phyloP scores from a whole-genome alignment of 1,284 basidiomycete genomes.

The Thelephora terrestris region DNA sequence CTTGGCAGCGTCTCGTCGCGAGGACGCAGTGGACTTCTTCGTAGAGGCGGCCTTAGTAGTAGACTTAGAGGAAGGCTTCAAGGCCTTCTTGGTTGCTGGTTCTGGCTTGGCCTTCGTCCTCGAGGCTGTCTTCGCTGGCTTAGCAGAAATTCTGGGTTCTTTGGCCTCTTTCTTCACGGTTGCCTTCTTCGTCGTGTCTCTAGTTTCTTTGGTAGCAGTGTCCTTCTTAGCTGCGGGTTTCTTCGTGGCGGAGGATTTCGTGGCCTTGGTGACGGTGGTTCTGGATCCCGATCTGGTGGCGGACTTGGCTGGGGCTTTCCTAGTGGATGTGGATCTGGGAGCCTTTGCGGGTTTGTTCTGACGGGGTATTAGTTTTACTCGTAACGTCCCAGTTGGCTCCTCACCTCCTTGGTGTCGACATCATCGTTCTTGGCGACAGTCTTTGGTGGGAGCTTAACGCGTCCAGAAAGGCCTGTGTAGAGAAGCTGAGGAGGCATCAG shows the following conservation, averaged over 20 bases:
- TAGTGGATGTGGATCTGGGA: background rate
- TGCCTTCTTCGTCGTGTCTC: constrained; percentile 16
- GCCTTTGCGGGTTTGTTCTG: constrained; percentile 51
- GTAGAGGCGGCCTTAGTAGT: constrained; percentile 27
- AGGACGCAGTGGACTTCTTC: constrained; percentile 38
- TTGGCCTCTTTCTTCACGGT: constrained; percentile 12
- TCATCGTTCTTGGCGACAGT: constrained; percentile 34
- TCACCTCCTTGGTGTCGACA: constrained; percentile 59
- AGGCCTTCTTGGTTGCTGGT: constrained; percentile 19
- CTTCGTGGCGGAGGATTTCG: constrained; percentile 16
- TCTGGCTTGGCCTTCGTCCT: constrained; percentile 15
- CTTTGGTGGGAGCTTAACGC: constrained; percentile 79
- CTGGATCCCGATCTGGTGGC: constrained; percentile 13
- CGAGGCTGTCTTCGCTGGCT: constrained; percentile 19
- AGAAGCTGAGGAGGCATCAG: constrained; percentile 1
- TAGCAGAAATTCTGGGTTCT: constrained; percentile 4
- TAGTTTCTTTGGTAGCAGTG: constrained; percentile 18
- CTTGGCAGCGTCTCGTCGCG: constrained; percentile 43
- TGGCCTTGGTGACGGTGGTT: constrained; percentile 12
- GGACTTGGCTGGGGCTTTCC: constrained; percentile 22
- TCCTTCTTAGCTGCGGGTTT: constrained; percentile 16
- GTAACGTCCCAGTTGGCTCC: background rate
- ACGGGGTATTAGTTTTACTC: background rate
- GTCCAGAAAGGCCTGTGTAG: constrained; percentile 55
- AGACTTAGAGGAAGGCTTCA: constrained; percentile 28